Base-by-base conservation (phyloP, 495 filamentous ascomycete genomes). In the Daldinia childiae region DNA sequence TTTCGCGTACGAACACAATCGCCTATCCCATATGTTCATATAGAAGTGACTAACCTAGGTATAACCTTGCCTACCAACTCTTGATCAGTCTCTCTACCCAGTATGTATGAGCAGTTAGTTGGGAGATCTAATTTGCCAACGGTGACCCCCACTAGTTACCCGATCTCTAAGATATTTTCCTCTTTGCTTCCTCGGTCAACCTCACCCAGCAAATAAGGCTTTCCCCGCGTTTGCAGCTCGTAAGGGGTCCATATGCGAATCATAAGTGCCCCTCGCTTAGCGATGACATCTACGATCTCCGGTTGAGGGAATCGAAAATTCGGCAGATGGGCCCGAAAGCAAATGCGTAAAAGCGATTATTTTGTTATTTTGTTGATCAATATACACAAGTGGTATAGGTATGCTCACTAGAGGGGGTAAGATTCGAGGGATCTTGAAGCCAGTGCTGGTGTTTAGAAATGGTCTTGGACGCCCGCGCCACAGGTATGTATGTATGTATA, bases 211-310 rank as follows among this genome's bases (percentile, higher is more conserved):
- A 65, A 62, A 68, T 65, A 59, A 52, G 26, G 60, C 61, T 62
- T 62, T 64, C 54, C 70, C 70, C 65, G 54, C 54, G 54, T 57
- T 21, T 38, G n/a, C 30, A 56, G 52, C 30, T 56, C 30, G 14
- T 21, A 30, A 57, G 26, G 26, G 34, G 30, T 30, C 26, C 30
- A 43, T 19, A 36, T 65, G 60, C 56, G 56, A 68, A 73, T 68
- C 65, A 65, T 60, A 52, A 52, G 15, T 26, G 26, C 34, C 38
- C 21, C 60, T 51, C 27, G 38, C 34, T 52, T 26, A 43, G 24
- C 50, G 30, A 65, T 73, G 65, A 65, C 64, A 68, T 73, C 26
- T 68, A 58, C 11, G 56, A 68, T 54, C 50, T 62, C 57, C 50
- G 14, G 50, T 50, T 1, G 39, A 36, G 12, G 43, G 41, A 43